Percentiles rank a stretch among this genome's conserved stretches.
phyloP scores from a whole-genome alignment of 2,329 filamentous ascomycete species.

The Fonsecaea nubica region DNA sequence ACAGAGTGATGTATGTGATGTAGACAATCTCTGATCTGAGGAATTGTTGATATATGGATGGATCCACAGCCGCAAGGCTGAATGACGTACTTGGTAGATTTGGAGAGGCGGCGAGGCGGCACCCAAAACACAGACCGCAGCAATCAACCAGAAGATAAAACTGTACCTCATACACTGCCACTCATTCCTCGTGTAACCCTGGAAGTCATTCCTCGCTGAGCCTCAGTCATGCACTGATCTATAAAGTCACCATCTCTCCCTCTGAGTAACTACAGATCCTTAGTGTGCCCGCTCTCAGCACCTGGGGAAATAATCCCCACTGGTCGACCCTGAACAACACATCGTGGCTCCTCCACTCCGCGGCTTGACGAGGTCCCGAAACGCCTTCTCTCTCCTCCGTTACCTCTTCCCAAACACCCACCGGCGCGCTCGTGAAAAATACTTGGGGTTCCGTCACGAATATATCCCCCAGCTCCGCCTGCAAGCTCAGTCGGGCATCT shows the following conservation, averaged over 20 bases:
- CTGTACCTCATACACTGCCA: not conserved
- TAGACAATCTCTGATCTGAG: not conserved
- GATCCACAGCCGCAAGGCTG: conserved; percentile 2
- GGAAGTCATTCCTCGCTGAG: not conserved
- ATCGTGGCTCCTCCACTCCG: conserved; percentile 33
- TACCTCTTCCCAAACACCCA: conserved; percentile 72
- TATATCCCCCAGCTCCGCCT: conserved; percentile 74
- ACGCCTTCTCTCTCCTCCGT: conserved; percentile 59
- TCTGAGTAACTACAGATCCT: not conserved
- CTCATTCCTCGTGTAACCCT: not conserved
- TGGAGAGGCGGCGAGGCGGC: not conserved
- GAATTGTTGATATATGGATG: not conserved
- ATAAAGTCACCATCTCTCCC: not conserved
- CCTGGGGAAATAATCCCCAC: not conserved
- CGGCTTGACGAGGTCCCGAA: conserved; percentile 30
- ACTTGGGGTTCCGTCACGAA: conserved; percentile 75
- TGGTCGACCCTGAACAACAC: not conserved
- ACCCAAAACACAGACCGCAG: not conserved
- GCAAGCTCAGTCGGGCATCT: conserved; percentile 76
- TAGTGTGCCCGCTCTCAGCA: not conserved
- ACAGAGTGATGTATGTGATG: not conserved
- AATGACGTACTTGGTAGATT: not conserved
- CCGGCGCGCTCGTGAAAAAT: conserved; percentile 68
- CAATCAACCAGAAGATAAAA: not conserved
- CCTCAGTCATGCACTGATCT: not conserved